These are phyloP conservation scores for Fusarium sp. DNA, from an alignment of 2,329 filamentous ascomycete genomes.

Conservation along the genomic window DNA sequence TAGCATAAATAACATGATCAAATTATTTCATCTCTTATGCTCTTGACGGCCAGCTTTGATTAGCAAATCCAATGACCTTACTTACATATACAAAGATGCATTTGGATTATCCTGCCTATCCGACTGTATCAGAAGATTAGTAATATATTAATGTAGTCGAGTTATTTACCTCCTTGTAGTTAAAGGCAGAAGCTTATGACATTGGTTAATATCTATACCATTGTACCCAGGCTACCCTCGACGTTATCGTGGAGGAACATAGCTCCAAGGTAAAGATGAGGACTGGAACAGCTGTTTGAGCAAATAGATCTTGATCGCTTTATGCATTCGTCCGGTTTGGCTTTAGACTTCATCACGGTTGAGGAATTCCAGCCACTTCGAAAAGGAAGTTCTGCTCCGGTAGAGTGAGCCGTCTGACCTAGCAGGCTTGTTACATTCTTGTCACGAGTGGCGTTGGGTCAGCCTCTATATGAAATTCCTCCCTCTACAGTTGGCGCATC, in stretches of 20 bases:
- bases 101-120: not conserved
- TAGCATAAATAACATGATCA: not conserved
- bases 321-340: not conserved
- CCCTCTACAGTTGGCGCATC: not conserved
- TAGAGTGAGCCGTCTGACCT: not conserved
- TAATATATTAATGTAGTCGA: not conserved
- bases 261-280: not conserved
- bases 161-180: not conserved
- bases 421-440: not conserved
- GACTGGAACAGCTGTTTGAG: not conserved
- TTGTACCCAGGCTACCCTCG: not conserved
- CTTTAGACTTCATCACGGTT: not conserved
- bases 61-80: not conserved
- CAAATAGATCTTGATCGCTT: not conserved
- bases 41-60: not conserved
- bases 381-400: not conserved
- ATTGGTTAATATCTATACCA: not conserved
- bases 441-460: conserved; percentile 2
- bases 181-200: too few species aligned
- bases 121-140: not conserved
- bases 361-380: conserved; percentile 19
- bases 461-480: not conserved
- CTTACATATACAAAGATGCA: not conserved
- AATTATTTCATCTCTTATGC: not conserved
- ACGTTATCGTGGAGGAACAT: not conserved